Conservation (phyloP, 2,329 filamentous ascomycete species). For the Colletotrichum simmondsii region DNA sequence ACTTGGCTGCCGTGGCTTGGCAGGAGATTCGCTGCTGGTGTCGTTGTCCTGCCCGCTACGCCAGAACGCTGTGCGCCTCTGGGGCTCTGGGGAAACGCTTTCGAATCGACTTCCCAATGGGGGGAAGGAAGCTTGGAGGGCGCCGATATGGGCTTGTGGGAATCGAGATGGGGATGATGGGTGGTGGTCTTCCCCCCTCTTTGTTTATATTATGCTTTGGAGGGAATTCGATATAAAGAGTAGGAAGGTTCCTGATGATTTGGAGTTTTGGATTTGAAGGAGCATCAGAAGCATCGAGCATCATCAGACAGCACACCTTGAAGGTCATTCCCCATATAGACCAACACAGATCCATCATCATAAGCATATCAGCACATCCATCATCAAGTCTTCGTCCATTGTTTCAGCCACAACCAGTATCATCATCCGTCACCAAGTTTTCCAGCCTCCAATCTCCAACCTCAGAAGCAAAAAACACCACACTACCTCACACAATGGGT, state of each 20-base stretch:
- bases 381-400: not conserved
- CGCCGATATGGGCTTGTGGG: not conserved
- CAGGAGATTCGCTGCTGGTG: not conserved
- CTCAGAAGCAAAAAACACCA: not conserved
- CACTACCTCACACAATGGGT: slow-evolving; percentile 12
- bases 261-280: not conserved
- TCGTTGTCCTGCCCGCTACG: not conserved
- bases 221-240: not conserved
- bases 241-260: not conserved
- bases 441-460: not conserved
- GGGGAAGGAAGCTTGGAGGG: not conserved
- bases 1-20: slow-evolving; percentile 31
- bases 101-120: slow-evolving; percentile 32
- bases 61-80: not conserved
- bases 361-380: not conserved
- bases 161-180: not conserved
- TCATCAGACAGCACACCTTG: not conserved
- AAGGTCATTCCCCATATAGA: not conserved
- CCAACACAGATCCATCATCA: not conserved
- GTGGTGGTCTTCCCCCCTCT: not conserved
- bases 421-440: not conserved
- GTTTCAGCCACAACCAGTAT: too few relatives aligned
- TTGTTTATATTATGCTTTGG: not conserved
- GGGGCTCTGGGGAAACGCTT: not conserved
- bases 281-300: not conserved